Percentiles rank a stretch among this genome's conserved stretches.
These are phyloP conservation scores for Boletus coccyginus DNA, from an alignment of 768 basidiomycete species.

Conservation along the genomic window DNA sequence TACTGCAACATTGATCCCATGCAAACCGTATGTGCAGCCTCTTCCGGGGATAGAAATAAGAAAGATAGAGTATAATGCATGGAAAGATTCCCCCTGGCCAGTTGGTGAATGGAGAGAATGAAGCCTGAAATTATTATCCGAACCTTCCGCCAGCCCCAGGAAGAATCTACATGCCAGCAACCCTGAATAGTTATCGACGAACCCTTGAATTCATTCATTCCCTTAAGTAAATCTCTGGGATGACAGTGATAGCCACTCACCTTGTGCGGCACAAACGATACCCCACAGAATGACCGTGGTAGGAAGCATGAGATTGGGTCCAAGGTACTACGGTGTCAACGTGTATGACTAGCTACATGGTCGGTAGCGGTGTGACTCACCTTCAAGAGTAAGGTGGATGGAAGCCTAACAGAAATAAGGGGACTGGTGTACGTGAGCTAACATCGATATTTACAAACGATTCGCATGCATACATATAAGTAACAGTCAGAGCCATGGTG, in stretches of 20 bases:
- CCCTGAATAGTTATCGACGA: constrained; percentile 49
- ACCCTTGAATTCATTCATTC: constrained; percentile 36
- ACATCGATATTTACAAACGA: not conserved
- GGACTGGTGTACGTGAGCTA: constrained; percentile 28
- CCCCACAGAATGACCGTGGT: constrained; percentile 66
- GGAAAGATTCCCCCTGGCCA: constrained; percentile 52
- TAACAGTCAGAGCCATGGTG: constrained; percentile 31
- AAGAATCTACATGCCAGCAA: constrained; percentile 49
- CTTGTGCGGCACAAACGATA: constrained; percentile 57
- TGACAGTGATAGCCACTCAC: constrained; percentile 21
- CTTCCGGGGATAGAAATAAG: constrained; percentile 41
- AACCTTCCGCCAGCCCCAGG: constrained; percentile 60
- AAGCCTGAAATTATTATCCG: not conserved
- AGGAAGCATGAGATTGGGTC: constrained; percentile 59
- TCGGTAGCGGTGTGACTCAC: constrained; percentile 9
- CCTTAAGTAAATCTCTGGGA: not conserved
- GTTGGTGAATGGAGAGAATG: constrained; percentile 1
- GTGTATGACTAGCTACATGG: not conserved
- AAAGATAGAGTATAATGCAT: constrained; percentile 56
- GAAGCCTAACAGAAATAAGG: constrained; percentile 55
- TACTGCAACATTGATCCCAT: not conserved
- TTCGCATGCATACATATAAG: constrained; percentile 8
- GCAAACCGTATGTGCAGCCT: constrained; percentile 22
- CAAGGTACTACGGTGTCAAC: constrained; percentile 29
- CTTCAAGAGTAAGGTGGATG: constrained; percentile 60